A percentile compares a stretch with the other conserved stretches of the same genome.
Conservation (phyloP, 139 green algal species). For the Chara braunii region DNA sequence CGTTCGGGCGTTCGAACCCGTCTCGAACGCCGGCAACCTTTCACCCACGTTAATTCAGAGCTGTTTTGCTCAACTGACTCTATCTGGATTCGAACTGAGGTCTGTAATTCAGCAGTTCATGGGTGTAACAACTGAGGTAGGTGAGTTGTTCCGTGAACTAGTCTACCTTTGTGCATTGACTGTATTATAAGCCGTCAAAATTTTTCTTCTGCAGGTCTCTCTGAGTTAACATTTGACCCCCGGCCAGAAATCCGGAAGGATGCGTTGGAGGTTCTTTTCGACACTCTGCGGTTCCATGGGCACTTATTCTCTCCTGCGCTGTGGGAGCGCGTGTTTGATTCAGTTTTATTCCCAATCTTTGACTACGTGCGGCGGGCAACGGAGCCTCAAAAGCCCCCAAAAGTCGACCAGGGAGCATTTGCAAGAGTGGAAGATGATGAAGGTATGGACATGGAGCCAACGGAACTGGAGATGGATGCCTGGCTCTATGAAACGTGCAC, state of each 20-base stretch:
- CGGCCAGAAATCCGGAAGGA: constrained; percentile 71
- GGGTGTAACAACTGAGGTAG: too few relatives aligned
- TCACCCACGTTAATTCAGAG: too few relatives aligned
- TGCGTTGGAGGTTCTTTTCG: constrained; percentile 72
- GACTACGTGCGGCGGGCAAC: constrained; percentile 77
- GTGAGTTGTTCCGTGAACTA: too few relatives aligned
- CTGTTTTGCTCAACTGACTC: too few relatives aligned
- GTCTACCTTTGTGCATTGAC: too few relatives aligned
- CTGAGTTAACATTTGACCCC: constrained; percentile 93
- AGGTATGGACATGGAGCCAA: constrained; percentile 4
- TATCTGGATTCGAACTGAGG: too few relatives aligned
- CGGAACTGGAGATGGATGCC: constrained; percentile 40
- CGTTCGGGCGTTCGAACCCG: too few relatives aligned
- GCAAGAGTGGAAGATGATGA: not conserved
- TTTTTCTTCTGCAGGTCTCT: constrained; percentile 75
- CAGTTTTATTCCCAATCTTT: constrained; percentile 94
- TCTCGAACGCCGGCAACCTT: too few relatives aligned
- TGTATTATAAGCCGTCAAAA: too few relatives aligned
- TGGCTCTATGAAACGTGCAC: constrained; percentile 98
- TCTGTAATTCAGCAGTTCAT: too few relatives aligned
- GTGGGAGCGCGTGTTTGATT: constrained; percentile 89
- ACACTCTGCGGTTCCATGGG: constrained; percentile 90
- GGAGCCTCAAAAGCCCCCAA: constrained; percentile 4
- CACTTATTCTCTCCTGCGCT: constrained; percentile 78
- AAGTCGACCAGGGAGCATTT: not conserved